Evolutionary conservation across 352 stramenopile species (phyloP).

Genomic region (Plasmopara muralis): DNA sequence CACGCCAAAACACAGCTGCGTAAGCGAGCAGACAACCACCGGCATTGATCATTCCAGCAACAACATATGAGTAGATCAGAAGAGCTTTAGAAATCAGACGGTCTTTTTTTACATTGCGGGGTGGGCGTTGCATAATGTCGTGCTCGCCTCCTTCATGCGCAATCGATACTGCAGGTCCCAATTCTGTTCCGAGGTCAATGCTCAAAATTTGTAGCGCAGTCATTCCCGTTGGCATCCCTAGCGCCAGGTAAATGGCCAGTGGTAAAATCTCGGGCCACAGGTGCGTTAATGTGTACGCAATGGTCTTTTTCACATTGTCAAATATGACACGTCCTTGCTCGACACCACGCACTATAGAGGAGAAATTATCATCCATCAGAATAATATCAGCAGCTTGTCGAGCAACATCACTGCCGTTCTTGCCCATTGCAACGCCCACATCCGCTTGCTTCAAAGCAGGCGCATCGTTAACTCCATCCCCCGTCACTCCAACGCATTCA

Average conservation of each 20-base stretch:
- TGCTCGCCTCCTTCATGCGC: conserved; percentile 74
- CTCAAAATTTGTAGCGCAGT: conserved; percentile 86
- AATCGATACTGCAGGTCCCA: conserved; percentile 84
- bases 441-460: no score
- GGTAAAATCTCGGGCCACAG: conserved; percentile 76
- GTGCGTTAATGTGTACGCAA: conserved; percentile 86
- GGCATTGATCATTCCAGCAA: conserved; percentile 80
- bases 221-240: conserved; percentile 56
- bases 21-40: conserved; percentile 34
- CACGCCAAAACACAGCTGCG: conserved; percentile 29
- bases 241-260: conserved; percentile 21
- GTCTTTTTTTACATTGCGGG: no score
- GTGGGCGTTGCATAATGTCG: conserved; percentile 68
- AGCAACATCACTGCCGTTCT: conserved; percentile 91
- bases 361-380: conserved; percentile 94
- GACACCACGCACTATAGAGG: conserved; percentile 86
- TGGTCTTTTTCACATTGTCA: conserved; percentile 91
- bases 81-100: no score
- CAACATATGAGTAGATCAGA: conserved; percentile 63
- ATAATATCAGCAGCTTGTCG: conserved; percentile 90
- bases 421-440: conserved; percentile 69
- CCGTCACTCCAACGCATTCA: conserved; percentile 8
- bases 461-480: no score
- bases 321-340: conserved; percentile 52
- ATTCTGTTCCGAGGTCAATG: conserved; percentile 86